Base-by-base conservation (phyloP, 805 yeast genomes). In the Yarrowia keelungensis region DNA sequence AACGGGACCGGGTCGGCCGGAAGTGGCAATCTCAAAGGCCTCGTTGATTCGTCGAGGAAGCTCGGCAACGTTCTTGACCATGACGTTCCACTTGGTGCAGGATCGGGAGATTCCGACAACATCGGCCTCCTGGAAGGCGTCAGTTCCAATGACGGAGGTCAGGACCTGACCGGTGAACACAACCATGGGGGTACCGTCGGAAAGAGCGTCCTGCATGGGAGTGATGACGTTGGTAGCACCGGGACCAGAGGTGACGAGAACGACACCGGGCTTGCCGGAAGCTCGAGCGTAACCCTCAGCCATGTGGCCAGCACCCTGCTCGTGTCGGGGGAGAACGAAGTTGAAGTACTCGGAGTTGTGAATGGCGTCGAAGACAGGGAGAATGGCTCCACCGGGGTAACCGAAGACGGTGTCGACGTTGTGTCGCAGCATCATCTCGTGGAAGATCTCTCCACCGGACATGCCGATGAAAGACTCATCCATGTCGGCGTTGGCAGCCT, bases 301-400 rank as follows among this genome's bases (percentile, higher is more conserved):
- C 98, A 95, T 95, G 81, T 95, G 99, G 67, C 99, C 99, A 16
- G 98, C 99, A 78, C 99, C 99, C 81, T 95, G 99, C 80, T 95
- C 99, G 79, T 95, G 98, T 75, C 96, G 86, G 61, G 99, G 99
- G 72, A 95, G 82, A 69, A 95, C 91, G 77, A 95, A 95, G 74
- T 89, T 87, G 84, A 95, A 94, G 76, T 90, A 86, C 69, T 89
- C 87, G 22, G 97, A 90, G 82, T 94, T 90, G 83, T 89, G 91
- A 74, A 95, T 95, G 73, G 98, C 98, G 78, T 95, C 99, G 77
- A 90, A 95, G 35, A 95, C 99, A 14, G 99, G 98, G 75, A 95
- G 84, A 76, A 95, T 95, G 73, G 99, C 99, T 78, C 99, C 99
- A 76, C 99, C 99, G 68, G 99, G 97, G 82, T 95, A 95, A 51